Evolutionary conservation across 768 basidiomycete genomes (phyloP).

Genomic region (Suillus subaureus): DNA sequence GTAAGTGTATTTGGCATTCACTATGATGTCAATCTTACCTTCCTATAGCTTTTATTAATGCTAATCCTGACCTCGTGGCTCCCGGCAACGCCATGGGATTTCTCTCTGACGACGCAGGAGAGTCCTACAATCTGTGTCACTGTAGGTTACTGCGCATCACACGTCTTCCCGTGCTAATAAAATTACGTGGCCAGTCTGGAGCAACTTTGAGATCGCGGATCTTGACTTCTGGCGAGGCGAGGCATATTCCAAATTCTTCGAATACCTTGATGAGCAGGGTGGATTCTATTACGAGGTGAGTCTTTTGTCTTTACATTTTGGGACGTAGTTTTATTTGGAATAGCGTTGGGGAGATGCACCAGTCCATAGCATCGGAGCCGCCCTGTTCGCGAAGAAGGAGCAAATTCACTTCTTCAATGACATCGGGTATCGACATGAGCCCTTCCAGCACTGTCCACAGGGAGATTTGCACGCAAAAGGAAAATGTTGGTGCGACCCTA

Average conservation of each 20-base stretch:
- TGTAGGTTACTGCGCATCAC: slow-evolving; percentile 46
- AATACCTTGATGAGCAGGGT: slow-evolving; percentile 76
- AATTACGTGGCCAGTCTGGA: slow-evolving; percentile 52
- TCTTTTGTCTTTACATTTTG: slow-evolving; percentile 9
- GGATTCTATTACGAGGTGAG: slow-evolving; percentile 91
- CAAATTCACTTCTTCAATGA: slow-evolving; percentile 84
- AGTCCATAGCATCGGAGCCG: slow-evolving; percentile 82
- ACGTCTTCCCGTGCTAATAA: not conserved
- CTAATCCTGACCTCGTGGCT: slow-evolving; percentile 62
- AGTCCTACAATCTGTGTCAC: slow-evolving; percentile 77
- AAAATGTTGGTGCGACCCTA: slow-evolving; percentile 73
- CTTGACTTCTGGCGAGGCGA: slow-evolving; percentile 88
- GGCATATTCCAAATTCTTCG: slow-evolving; percentile 84
- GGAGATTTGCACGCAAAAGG: slow-evolving; percentile 58
- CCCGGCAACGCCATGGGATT: slow-evolving; percentile 72
- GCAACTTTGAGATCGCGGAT: slow-evolving; percentile 83
- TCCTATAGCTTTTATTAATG: slow-evolving; percentile 63
- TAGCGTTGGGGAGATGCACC: slow-evolving; percentile 88
- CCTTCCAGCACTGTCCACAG: slow-evolving; percentile 75
- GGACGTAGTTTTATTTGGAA: not conserved
- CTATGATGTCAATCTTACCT: not conserved
- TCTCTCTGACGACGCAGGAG: slow-evolving; percentile 68
- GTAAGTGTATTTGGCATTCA: slow-evolving; percentile 35
- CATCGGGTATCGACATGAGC: slow-evolving; percentile 83
- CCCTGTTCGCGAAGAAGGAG: slow-evolving; percentile 71